Percentiles rank a stretch among this genome's conserved stretches.
phyloP scores from a whole-genome alignment of 306 rosid species.

The Macrotyloma uniflorum region DNA sequence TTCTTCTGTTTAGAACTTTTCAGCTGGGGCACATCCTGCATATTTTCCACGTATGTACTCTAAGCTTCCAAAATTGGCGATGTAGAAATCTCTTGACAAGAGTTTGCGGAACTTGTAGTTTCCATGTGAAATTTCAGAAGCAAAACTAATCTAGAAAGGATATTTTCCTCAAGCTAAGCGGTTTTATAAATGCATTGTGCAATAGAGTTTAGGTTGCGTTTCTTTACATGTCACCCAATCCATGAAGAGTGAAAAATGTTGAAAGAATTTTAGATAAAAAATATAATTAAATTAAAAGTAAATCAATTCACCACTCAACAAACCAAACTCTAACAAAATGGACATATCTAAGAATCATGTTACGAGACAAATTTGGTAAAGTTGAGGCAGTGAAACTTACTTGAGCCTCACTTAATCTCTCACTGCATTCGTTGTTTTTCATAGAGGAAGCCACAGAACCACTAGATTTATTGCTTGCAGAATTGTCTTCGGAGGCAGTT shows the following conservation, averaged over 20 bases:
- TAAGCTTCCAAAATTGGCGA: constrained; percentile 56
- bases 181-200: constrained; percentile 13
- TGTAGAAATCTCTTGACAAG: constrained; percentile 68
- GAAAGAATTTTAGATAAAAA: constrained; percentile 1
- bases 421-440: constrained; percentile 50
- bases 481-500: constrained; percentile 50
- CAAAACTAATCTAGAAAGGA: constrained; percentile 38
- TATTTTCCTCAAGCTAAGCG: constrained; percentile 37
- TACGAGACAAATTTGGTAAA: neutral
- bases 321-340: neutral
- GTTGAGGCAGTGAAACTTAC: constrained; percentile 45
- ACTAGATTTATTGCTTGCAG: constrained; percentile 54
- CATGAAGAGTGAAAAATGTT: neutral
- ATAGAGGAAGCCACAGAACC: constrained; percentile 48
- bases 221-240: constrained; percentile 4
- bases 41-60: constrained; percentile 49
- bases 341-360: constrained; percentile 3
- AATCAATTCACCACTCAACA: neutral
- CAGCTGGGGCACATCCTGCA: constrained; percentile 51
- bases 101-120: constrained; percentile 49
- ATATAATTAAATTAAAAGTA: neutral
- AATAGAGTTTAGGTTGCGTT: neutral
- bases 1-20: constrained; percentile 50
- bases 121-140: constrained; percentile 45
- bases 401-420: constrained; percentile 61